Evolutionary conservation across 805 yeast species (phyloP).

Genomic region (Metschnikowia baotianmanensis): DNA sequence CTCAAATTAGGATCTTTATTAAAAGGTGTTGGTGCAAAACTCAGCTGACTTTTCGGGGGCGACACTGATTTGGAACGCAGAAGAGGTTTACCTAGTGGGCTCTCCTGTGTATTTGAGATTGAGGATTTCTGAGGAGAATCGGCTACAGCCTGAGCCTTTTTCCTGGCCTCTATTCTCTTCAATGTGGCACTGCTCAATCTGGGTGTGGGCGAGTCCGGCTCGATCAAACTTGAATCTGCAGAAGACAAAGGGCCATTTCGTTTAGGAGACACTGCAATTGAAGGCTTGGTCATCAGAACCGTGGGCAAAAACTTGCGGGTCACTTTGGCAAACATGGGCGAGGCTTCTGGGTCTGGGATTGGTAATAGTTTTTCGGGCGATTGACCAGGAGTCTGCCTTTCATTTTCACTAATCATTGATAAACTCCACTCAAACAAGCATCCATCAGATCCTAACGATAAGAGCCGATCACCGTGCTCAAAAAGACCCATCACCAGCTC

Average conservation of each 20-base stretch:
- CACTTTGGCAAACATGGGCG: conserved; percentile 28
- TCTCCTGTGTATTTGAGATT: too few species aligned
- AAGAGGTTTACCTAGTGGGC: conserved; percentile 3
- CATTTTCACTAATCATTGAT: not conserved
- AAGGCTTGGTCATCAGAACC: conserved; percentile 4
- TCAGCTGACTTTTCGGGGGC: conserved; percentile 16
- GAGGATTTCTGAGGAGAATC: not conserved
- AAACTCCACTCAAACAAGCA: conserved; percentile 50
- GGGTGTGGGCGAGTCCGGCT: conserved; percentile 22
- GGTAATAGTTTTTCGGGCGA: not conserved
- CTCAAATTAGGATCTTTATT: not conserved
- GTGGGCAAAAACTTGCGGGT: conserved; percentile 32
- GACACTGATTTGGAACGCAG: conserved; percentile 10
- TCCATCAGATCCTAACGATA: conserved; percentile 52
- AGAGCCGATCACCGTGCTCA: conserved; percentile 24
- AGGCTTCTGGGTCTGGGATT: conserved; percentile 4
- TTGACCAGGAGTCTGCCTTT: not conserved
- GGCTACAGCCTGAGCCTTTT: conserved; percentile 6
- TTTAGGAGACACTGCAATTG: conserved; percentile 9
- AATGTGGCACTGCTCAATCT: conserved; percentile 31
- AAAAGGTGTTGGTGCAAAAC: conserved; percentile 1
- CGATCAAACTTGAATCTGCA: conserved; percentile 1
- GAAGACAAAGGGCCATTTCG: conserved; percentile 9
- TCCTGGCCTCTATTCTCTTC: conserved; percentile 32
- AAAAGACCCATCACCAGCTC: conserved; percentile 46